These are phyloP conservation scores for Acmispon strigosus DNA, from an alignment of 306 rosid species.

Conservation along the genomic window DNA sequence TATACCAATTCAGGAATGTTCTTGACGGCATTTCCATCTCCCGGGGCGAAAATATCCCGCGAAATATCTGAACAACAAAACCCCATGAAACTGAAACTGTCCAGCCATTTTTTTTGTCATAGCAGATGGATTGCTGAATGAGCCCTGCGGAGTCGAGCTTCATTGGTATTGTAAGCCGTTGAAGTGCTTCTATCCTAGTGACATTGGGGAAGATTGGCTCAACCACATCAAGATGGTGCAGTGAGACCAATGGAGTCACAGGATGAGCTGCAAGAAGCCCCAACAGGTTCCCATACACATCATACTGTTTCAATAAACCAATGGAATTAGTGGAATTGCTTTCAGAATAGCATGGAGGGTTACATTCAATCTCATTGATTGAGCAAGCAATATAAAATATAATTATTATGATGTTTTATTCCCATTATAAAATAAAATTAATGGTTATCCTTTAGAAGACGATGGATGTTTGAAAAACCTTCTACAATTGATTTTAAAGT, in stretches of 20 bases:
- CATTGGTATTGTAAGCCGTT: constrained; percentile 60
- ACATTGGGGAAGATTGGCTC: constrained; percentile 90
- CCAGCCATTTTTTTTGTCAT: constrained; percentile 58
- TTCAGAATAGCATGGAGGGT: neutral
- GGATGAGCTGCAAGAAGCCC: constrained; percentile 98
- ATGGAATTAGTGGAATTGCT: neutral
- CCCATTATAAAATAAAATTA: neutral
- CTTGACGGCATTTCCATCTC: constrained; percentile 98
- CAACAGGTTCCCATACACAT: constrained; percentile 86
- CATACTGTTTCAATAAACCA: constrained; percentile 57
- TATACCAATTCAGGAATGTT: constrained; percentile 91
- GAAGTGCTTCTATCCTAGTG: constrained; percentile 65
- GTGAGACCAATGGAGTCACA: constrained; percentile 79
- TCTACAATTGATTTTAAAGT: too few species aligned
- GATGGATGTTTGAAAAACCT: too few species aligned
- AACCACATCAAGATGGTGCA: constrained; percentile 94
- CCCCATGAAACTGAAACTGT: constrained; percentile 96
- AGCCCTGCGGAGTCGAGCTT: constrained; percentile 77
- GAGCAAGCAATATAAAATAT: neutral
- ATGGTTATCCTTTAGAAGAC: too few species aligned
- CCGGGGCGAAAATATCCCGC: constrained; percentile 69
- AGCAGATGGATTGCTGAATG: constrained; percentile 93
- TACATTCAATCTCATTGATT: neutral
- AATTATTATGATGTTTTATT: neutral
- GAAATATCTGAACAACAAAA: constrained; percentile 74